A percentile compares a stretch with the other conserved stretches of the same genome.
phyloP scores from a whole-genome alignment of 768 basidiomycete genomes.

The Naematelia encephala region DNA sequence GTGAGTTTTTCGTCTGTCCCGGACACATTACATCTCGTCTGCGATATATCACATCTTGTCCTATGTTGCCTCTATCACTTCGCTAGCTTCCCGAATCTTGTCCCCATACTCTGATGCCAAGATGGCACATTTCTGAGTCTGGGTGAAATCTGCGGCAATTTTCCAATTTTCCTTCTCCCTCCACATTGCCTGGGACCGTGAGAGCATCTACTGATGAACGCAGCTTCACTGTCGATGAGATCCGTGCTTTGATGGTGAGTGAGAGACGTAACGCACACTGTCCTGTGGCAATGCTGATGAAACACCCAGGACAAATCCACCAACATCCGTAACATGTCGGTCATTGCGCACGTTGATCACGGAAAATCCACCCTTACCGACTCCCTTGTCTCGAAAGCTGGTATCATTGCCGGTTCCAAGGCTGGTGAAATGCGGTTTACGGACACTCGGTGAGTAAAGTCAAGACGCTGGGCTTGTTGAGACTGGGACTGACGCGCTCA shows the following conservation, averaged over 20 bases:
- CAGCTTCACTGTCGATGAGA: constrained; percentile 52
- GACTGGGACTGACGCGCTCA: not conserved
- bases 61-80: too few species aligned
- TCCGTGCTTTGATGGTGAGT: constrained; percentile 48
- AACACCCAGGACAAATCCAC: constrained; percentile 35
- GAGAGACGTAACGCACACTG: not conserved
- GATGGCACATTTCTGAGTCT: too few species aligned
- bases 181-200: not conserved
- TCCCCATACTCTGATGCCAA: too few species aligned
- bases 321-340: constrained; percentile 55
- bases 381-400: constrained; percentile 97
- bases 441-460: constrained; percentile 65
- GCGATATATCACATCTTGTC: not conserved
- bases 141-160: too few species aligned
- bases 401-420: constrained; percentile 92
- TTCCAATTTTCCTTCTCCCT: not conserved
- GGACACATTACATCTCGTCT: not conserved
- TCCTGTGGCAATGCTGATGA: not conserved
- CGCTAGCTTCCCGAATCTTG: too few species aligned
- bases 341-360: constrained; percentile 78
- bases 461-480: not conserved
- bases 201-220: constrained; percentile 3
- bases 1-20: constrained; percentile 23
- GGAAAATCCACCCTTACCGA: constrained; percentile 99
- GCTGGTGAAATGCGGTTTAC: constrained; percentile 97